Evolutionary conservation across 768 basidiomycete species (phyloP), one percentile per base, ranked within the genome.

Genomic region (Paxillus rubicundulus): DNA sequence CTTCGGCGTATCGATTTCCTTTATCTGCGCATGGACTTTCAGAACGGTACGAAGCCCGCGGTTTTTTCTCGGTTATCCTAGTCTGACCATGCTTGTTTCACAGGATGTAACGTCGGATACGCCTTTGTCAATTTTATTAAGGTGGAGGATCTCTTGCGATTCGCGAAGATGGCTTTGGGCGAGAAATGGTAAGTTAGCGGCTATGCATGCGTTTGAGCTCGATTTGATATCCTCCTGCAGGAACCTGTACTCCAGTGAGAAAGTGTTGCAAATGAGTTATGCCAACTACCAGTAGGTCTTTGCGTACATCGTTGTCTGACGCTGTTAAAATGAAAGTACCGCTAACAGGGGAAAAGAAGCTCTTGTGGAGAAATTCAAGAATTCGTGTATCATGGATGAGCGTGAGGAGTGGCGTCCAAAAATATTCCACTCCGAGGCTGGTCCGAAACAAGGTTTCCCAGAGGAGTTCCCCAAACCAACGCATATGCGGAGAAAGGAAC

Each of bases 191-290:
- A 41, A 58, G 78, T 66, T 16, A 30, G 9, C 13, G 39, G 13
- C 18, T 36, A 41, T 47, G 9, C 10, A 5, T 30, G 53, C 17
- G 38, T 44, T 45, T 28, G 54, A 45, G 18, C 40, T 30, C 34
- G 30, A 9, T 10, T 40, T 53, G 36, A 60, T 40, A 49, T 30
- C 48, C 20, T 55, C 47, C 17, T 20, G 14, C 65, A 92, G 89
- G 90, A 93, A 95, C 64, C 85, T 91, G 84, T 93, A 90, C 65
- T 88, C 88, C 9, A 92, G 89, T 55, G 89, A 94, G 69, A 95
- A 95, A 63, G 85, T 92, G 9, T 70, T 93, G 47, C 87, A 93
- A 61, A 91, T 93, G 86, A 88, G 87, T 59, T 95, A 93, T 64
- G 93, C 92, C 3, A 93, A 91, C 59, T 92, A 90, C 63, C 92